A percentile compares a stretch with the other conserved stretches of the same genome.
Conservation (phyloP, 768 basidiomycete genomes). For the Thelephora ganbajun region DNA sequence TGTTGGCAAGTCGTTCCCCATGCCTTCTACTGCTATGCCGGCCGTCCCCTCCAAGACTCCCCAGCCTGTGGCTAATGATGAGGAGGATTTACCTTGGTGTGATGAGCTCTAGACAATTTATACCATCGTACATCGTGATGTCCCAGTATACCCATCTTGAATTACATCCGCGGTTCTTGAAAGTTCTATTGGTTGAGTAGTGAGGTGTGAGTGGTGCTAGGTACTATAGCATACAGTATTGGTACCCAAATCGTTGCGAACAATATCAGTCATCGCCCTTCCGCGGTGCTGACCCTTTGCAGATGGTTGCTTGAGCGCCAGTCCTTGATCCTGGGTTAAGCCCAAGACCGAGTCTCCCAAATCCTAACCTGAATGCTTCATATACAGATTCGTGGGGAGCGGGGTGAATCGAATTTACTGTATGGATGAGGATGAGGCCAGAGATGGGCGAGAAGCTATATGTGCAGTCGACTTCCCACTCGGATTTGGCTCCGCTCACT, state of each 20-base stretch:
- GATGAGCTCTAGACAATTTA: slow-evolving; percentile 27
- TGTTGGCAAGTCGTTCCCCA: slow-evolving; percentile 14
- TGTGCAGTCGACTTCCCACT: slow-evolving; percentile 65
- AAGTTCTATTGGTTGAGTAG: too few species aligned
- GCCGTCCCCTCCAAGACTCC: slow-evolving; percentile 6
- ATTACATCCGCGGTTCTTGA: too few species aligned
- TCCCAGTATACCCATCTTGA: too few species aligned
- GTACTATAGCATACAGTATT: too few species aligned
- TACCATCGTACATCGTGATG: too few species aligned
- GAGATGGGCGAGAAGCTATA: slow-evolving; percentile 59
- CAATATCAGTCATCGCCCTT: too few species aligned
- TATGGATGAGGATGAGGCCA: slow-evolving; percentile 51
- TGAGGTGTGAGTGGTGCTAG: too few species aligned
- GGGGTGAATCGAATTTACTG: slow-evolving; percentile 64
- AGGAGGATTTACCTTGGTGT: slow-evolving; percentile 35
- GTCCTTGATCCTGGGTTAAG: background rate
- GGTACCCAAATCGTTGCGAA: too few species aligned
- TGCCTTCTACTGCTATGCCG: slow-evolving; percentile 12
- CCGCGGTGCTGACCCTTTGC: too few species aligned
- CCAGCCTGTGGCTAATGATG: slow-evolving; percentile 17
- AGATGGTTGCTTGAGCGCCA: too few species aligned
- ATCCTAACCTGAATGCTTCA: slow-evolving; percentile 32
- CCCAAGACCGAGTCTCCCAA: slow-evolving; percentile 12
- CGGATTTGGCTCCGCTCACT: slow-evolving; percentile 44
- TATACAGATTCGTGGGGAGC: slow-evolving; percentile 62